A percentile compares a stretch with the other conserved stretches of the same genome.
phyloP scores from a whole-genome alignment of 495 filamentous ascomycete species.

The Cudoniella acicularis region DNA sequence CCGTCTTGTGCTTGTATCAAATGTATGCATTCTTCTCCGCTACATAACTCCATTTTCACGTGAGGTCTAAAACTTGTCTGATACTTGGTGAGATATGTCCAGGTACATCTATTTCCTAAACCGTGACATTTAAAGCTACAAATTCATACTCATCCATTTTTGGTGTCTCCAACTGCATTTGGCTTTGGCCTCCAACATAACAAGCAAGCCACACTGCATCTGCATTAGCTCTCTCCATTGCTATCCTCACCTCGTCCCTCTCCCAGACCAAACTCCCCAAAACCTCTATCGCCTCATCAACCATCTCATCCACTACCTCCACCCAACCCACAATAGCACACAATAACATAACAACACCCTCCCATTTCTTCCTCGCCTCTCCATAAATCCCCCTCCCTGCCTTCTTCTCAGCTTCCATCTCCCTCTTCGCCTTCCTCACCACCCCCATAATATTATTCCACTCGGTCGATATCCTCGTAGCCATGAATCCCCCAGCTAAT shows the following conservation, averaged over 20 bases:
- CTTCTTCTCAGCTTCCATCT: conserved; percentile 25
- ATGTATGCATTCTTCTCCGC: conserved; percentile 3
- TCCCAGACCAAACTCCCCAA: conserved; percentile 45
- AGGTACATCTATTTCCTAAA: background rate
- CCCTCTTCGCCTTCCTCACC: conserved; percentile 18
- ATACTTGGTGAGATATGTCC: background rate
- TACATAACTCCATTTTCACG: background rate
- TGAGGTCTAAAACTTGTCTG: background rate
- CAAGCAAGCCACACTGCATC: conserved; percentile 69
- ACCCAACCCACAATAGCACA: conserved; percentile 52
- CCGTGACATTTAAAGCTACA: conserved; percentile 1
- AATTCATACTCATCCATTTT: conserved; percentile 35
- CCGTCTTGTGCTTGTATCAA: conserved; percentile 2
- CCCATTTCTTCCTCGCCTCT: conserved; percentile 54
- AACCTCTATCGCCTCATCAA: conserved; percentile 64
- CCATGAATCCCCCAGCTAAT: conserved; percentile 78
- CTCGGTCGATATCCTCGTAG: conserved; percentile 61
- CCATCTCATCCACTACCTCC: conserved; percentile 54
- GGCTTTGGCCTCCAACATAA: conserved; percentile 35
- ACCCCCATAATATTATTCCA: conserved; percentile 55
- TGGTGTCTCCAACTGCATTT: conserved; percentile 31
- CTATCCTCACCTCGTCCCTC: conserved; percentile 43
- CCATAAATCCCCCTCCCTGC: conserved; percentile 45
- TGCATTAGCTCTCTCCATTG: conserved; percentile 56
- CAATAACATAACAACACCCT: conserved; percentile 52